Base-by-base conservation (phyloP, 2,329 filamentous ascomycete genomes). In the Alternaria metachromatica region DNA sequence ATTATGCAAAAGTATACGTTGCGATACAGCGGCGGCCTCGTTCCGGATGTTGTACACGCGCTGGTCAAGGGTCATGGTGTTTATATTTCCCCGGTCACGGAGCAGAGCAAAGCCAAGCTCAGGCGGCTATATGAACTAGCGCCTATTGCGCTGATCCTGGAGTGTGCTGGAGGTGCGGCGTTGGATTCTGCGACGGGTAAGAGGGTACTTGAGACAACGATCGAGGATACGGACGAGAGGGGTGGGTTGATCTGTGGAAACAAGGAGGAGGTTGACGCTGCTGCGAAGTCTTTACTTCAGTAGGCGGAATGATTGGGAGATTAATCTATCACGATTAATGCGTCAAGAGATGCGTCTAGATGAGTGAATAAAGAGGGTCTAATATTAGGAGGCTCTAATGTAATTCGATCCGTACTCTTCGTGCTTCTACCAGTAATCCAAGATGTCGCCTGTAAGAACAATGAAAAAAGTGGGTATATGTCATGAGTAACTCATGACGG, bases 1-100 rank as follows among this genome's bases (percentile, higher is more conserved):
- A 84, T 90, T 8, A 50, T 64, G n/a, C 73, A 84, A 44, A 83
- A 82, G 68, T 90, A 89, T 72, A 89, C 88, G 1, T 79, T 90
- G 41, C 80, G 88, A 3, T 90, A 90, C 69, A 84, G 83, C 18
- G 88, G 88, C 0, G 88, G 88, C 0, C 75, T 90, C 4, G 88
- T 90, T 4, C 88, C 88, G 0, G 88, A 90, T 59, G 78, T 90
- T 0, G 84, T 86, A 12, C 88, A 90, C 62, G 83, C 84, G 5
- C 77, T 90, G 8, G 84, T 86, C 63, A 89, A 90, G 75, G 87
- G 87, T 0, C 87, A 90, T 58, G 88, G 88, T 1, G 74, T 90
- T 1, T 90, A 89, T 69, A 71, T 89, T 2, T 87, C 84, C 2
- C 88, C 88, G 0, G 87, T 88, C 6, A 86, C 86, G 2, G 72